Evolutionary conservation across 139 green algal species (phyloP).

Genomic region (Picochlorum sp.): DNA sequence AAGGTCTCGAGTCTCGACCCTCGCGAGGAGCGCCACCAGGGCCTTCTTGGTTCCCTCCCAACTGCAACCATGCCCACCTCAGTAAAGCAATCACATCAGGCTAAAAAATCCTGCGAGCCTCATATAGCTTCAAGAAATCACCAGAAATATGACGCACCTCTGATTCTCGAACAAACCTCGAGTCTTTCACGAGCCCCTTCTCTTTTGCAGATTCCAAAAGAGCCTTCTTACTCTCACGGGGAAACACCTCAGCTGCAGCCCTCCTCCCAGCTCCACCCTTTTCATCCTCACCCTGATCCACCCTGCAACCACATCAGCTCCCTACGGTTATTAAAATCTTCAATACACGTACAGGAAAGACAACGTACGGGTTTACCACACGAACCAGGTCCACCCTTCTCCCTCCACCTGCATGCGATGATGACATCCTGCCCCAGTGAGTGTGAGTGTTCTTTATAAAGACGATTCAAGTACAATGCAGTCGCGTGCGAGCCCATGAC

Average conservation of each 20-base stretch:
- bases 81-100: not conserved
- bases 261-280: conserved; percentile 56
- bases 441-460: no score
- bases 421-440: no score
- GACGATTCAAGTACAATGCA: no score
- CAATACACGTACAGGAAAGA: no score
- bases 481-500: no score
- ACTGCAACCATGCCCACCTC: not conserved
- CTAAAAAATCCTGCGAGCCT: not conserved
- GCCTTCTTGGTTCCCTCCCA: not conserved
- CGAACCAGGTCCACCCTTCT: no score
- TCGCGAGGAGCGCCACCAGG: not conserved
- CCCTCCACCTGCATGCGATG: no score
- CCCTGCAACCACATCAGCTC: no score
- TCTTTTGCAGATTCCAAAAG: conserved; percentile 22
- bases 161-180: conserved; percentile 62
- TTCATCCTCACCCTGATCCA: not conserved
- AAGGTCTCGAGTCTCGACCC: conserved; percentile 33
- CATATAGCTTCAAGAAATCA: not conserved
- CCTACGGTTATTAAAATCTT: no score
- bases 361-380: no score
- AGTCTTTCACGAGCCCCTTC: conserved; percentile 40
- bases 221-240: conserved; percentile 26
- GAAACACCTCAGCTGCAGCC: conserved; percentile 56
- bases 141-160: conserved; percentile 17